These are phyloP conservation scores for Argentina anserina DNA, from an alignment of 306 rosid genomes.

Conservation along the genomic window DNA sequence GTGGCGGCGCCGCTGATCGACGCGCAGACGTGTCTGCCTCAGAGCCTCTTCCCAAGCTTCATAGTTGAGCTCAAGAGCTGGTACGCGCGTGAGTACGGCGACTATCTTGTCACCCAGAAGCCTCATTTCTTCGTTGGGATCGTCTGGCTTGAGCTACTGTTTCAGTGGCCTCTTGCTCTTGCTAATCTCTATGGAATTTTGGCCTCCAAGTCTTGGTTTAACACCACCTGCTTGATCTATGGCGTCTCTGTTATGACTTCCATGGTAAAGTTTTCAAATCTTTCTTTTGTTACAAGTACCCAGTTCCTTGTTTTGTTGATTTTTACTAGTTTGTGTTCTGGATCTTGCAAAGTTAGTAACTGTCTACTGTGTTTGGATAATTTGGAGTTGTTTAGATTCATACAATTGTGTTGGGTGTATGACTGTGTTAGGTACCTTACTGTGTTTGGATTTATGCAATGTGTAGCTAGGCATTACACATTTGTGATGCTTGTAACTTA, in stretches of 20 bases:
- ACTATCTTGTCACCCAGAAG: constrained; percentile 56
- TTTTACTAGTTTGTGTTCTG: neutral
- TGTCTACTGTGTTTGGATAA: neutral
- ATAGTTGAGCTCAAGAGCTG: constrained; percentile 48
- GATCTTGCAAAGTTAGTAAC: neutral
- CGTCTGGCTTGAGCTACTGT: constrained; percentile 68
- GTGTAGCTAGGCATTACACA: no score
- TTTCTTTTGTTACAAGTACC: neutral
- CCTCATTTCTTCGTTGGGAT: constrained; percentile 70
- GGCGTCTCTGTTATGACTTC: constrained; percentile 62
- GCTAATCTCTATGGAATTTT: constrained; percentile 53
- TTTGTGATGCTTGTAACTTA: no score
- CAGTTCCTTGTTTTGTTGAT: neutral
- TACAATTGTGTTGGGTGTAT: neutral
- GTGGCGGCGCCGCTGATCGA: constrained; percentile 56
- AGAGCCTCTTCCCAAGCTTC: constrained; percentile 41
- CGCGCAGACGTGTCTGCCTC: constrained; percentile 54
- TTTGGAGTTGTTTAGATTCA: neutral
- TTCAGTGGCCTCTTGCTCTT: constrained; percentile 77
- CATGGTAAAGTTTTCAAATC: constrained; percentile 50
- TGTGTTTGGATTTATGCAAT: no score
- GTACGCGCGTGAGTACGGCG: constrained; percentile 47
- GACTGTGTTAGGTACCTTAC: no score
- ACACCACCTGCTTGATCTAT: constrained; percentile 75
- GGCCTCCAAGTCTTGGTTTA: constrained; percentile 59